Evolutionary conservation across 2,329 filamentous ascomycete species (phyloP).

Genomic region (Colletotrichum australisinense): DNA sequence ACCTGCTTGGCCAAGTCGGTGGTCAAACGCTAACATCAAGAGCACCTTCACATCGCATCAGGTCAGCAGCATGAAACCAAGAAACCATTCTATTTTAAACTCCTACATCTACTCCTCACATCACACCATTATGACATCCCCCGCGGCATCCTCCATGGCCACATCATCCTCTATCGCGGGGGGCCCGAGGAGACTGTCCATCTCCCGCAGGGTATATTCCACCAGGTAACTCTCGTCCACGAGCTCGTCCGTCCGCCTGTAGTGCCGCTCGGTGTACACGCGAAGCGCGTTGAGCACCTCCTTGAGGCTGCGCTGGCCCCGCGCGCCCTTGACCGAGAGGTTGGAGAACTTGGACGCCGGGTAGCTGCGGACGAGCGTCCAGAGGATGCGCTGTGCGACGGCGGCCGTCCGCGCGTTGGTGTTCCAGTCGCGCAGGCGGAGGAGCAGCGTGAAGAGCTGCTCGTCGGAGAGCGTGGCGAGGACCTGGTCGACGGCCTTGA

Average conservation of each 20-base stretch:
- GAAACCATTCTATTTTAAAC: neutral
- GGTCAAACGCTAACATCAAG: no score
- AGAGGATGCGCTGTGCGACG: constrained; percentile 87
- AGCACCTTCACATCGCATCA: neutral
- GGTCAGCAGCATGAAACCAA: neutral
- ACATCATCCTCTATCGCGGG: constrained; percentile 52
- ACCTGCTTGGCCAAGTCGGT: no score
- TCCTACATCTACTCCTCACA: neutral
- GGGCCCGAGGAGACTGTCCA: constrained; percentile 79
- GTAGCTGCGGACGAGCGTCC: constrained; percentile 83
- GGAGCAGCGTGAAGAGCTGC: constrained; percentile 85
- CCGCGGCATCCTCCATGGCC: constrained; percentile 41
- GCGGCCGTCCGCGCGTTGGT: constrained; percentile 90
- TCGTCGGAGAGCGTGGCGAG: constrained; percentile 83
- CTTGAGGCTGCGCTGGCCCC: constrained; percentile 75
- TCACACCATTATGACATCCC: constrained; percentile 54
- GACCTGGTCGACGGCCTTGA: constrained; percentile 83
- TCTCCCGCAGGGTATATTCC: constrained; percentile 92
- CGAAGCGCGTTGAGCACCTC: constrained; percentile 89
- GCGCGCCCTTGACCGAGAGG: constrained; percentile 69
- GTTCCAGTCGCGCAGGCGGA: constrained; percentile 94
- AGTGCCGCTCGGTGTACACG: constrained; percentile 94
- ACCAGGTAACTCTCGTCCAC: constrained; percentile 95
- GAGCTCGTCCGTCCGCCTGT: constrained; percentile 87
- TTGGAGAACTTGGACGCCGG: constrained; percentile 81